Conservation (phyloP, 176 grass and related monocot genomes). For the Otatea glauca region DNA sequence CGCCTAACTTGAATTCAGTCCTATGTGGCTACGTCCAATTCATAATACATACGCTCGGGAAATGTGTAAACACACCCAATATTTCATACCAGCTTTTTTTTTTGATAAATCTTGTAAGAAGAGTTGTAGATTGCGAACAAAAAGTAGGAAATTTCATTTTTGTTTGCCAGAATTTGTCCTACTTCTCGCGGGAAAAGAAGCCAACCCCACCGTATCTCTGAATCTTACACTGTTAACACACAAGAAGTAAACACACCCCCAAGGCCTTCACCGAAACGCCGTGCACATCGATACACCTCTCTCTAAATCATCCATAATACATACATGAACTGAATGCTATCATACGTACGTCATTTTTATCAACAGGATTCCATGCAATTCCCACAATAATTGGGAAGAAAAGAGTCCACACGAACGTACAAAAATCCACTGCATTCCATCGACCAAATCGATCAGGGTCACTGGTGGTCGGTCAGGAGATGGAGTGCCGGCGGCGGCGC, state of each 20-base stretch:
- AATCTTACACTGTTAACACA: not conserved
- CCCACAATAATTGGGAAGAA: slow-evolving; percentile 13
- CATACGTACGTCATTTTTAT: not conserved
- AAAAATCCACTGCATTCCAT: not conserved
- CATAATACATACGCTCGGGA: no score
- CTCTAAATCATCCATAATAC: slow-evolving; percentile 2
- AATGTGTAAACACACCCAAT: no score
- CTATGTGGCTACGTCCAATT: no score
- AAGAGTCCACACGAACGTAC: slow-evolving; percentile 7
- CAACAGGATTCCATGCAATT: not conserved
- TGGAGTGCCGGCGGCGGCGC: slow-evolving; percentile 63
- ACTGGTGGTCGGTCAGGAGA: slow-evolving; percentile 36
- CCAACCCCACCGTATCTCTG: not conserved
- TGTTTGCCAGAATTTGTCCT: not conserved
- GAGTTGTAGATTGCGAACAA: no score
- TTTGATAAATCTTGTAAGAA: no score
- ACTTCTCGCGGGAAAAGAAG: not conserved
- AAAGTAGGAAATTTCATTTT: no score
- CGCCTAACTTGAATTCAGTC: no score
- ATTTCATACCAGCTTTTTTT: no score
- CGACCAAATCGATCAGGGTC: not conserved
- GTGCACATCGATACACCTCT: not conserved
- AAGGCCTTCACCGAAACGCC: not conserved
- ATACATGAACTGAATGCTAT: not conserved
- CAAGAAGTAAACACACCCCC: not conserved